Evolutionary conservation across 2,329 filamentous ascomycete species (phyloP).

Genomic region (Kalaharituber pfeilii): DNA sequence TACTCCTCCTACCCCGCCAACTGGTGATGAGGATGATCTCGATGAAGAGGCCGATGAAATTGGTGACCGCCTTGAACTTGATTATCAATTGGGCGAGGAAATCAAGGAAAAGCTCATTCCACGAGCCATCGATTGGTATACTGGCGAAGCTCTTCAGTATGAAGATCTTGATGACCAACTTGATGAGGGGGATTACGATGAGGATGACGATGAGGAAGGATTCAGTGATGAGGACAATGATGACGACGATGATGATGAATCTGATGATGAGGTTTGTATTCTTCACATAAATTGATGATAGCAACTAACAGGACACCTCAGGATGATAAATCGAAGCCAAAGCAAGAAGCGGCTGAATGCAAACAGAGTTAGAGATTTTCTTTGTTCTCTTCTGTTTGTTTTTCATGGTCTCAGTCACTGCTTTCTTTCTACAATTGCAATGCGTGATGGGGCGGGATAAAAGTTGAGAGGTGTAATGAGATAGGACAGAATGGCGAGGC

Average conservation of each 20-base stretch:
- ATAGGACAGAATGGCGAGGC: constrained; percentile 5
- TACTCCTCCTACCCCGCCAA: constrained; percentile 75
- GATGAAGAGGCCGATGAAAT: constrained; percentile 72
- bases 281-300: not conserved
- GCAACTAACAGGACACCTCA: constrained; percentile 27
- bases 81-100: constrained; percentile 97
- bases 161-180: constrained; percentile 82
- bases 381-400: constrained; percentile 14
- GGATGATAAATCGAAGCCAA: constrained; percentile 78
- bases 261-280: constrained; percentile 51
- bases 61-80: constrained; percentile 90
- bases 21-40: constrained; percentile 47
- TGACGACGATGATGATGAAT: constrained; percentile 65
- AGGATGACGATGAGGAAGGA: constrained; percentile 83
- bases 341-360: constrained; percentile 88
- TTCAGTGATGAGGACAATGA: constrained; percentile 62
- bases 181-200: constrained; percentile 68
- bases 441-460: constrained; percentile 10
- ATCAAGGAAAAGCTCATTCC: constrained; percentile 99
- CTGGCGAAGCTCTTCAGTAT: constrained; percentile 88
- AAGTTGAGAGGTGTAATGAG: constrained; percentile 4
- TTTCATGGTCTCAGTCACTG: not conserved
- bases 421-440: not conserved
- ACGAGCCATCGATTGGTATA: constrained; percentile 98
- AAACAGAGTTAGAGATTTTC: constrained; percentile 73